Base-by-base conservation (phyloP, 2,329 filamentous ascomycete genomes). In the Fusarium siculi region DNA sequence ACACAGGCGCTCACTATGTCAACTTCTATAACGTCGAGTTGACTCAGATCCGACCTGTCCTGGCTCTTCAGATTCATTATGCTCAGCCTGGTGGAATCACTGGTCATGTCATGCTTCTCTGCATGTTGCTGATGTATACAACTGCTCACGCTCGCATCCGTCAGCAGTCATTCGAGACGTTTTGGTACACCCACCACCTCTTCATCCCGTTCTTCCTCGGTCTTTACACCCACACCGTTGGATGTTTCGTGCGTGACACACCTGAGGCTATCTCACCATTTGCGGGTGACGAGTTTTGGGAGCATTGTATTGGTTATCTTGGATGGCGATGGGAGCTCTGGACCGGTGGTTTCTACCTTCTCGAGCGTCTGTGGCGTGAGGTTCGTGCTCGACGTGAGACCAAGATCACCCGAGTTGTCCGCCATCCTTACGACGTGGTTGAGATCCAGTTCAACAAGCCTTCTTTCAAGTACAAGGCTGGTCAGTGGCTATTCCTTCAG, bases 131-230 rank as follows among this genome's bases (percentile, higher is more conserved):
- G 72, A 99, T 99, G 88, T 99, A 97, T 84, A 99, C 96, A 3
- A 98, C 95, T 1, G 93, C 96, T 6, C 96, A 99, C 80, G 89
- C 93, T 77, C 93, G 94, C 75, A 98, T 99, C 74, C 93, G 96
- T 61, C 96, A 98, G 81, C 96, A 99, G 81, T 97, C 94, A 0
- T 99, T 95, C 80, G 96, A 99, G 84, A 97, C 96, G 0, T 99
- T 99, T 82, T 99, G 96, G 96, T 99, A 99, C 84, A 97, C 95
- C 1, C 96, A 99, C 83, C 96, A 99, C 79, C 89, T 99, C n/a
- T 98, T 98, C 79, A 93, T 99, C 68, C 96, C 96, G 4, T 99
- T 99, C 83, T 84, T 98, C 79, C 87, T 99, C 49, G 96, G 90
- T 50, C 91, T 99, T 76, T 99, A 98, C 83, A 98, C 96, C 18